Conservation (phyloP, 73 alveolate species). For the Durusdinium trenchii region DNA sequence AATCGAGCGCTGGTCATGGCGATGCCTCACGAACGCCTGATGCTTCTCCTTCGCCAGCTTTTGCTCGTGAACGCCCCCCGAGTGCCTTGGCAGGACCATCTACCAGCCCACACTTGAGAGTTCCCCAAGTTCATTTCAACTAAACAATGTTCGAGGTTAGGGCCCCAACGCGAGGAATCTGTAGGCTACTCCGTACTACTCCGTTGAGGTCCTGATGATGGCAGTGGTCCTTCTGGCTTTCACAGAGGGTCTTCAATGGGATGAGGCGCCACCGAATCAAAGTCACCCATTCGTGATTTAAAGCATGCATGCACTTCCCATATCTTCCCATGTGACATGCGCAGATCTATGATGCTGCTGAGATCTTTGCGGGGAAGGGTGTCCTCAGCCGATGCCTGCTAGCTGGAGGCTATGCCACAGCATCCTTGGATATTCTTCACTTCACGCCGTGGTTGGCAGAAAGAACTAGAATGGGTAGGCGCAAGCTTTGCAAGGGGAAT, state of each 20-base stretch:
- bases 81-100: too few relatives aligned
- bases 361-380: neutral
- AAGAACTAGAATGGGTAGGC: neutral
- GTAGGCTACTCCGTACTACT: too few relatives aligned
- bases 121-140: too few relatives aligned
- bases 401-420: neutral
- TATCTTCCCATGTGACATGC: neutral
- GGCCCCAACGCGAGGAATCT: too few relatives aligned
- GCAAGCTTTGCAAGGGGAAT: neutral
- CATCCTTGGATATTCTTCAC: neutral
- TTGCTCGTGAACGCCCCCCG: too few relatives aligned
- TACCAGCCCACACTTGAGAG: too few relatives aligned
- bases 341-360: neutral
- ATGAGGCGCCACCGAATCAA: neutral
- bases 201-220: neutral
- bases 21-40: too few relatives aligned
- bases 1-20: too few relatives aligned
- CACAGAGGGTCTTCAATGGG: constrained; percentile 43
- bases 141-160: too few relatives aligned
- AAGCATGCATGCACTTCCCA: neutral
- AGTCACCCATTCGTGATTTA: neutral
- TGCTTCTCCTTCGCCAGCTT: too few relatives aligned
- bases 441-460: neutral
- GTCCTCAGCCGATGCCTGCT: neutral
- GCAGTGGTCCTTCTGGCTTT: constrained; percentile 13